A percentile compares a stretch with the other conserved stretches of the same genome.
Conservation (phyloP, 2,329 filamentous ascomycete species). For the Fusarium bulbicola region DNA sequence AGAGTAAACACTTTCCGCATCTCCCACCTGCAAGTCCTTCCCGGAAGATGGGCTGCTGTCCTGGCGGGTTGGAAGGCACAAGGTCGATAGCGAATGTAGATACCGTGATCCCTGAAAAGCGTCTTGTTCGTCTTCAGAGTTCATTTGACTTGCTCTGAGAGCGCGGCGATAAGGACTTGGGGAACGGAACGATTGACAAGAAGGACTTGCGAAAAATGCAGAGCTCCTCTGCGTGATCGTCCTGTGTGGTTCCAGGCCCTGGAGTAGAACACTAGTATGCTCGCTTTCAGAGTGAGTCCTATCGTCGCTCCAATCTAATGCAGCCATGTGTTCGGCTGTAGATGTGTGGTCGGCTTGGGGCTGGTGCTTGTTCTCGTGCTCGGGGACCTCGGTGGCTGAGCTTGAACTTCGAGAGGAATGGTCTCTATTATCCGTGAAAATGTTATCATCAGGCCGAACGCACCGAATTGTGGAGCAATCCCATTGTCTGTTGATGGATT, state of each 20-base stretch:
- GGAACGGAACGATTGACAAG: slow-evolving; percentile 62
- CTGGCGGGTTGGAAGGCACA: slow-evolving; percentile 52
- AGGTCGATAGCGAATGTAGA: slow-evolving; percentile 51
- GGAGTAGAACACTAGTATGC: background rate
- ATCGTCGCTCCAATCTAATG: background rate
- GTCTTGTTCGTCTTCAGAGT: slow-evolving; percentile 40
- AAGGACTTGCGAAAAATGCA: slow-evolving; percentile 62
- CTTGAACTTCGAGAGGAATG: background rate
- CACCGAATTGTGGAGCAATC: slow-evolving; percentile 46
- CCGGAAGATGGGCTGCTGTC: slow-evolving; percentile 53
- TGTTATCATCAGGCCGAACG: slow-evolving; percentile 46
- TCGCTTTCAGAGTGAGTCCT: background rate
- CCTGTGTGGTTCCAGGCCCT: slow-evolving; percentile 35
- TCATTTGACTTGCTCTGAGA: slow-evolving; percentile 57
- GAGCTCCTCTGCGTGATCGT: slow-evolving; percentile 55
- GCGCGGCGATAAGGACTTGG: slow-evolving; percentile 65
- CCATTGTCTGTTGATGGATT: slow-evolving; percentile 23
- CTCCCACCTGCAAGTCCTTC: slow-evolving; percentile 49
- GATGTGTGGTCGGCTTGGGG: background rate
- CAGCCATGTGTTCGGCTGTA: background rate
- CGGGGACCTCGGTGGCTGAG: background rate
- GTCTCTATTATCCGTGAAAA: slow-evolving; percentile 40
- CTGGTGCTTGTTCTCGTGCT: background rate
- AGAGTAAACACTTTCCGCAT: slow-evolving; percentile 63
- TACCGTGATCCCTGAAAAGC: slow-evolving; percentile 49